Evolutionary conservation across 2,329 filamentous ascomycete genomes (phyloP), one percentile per base, ranked within the genome.

Genomic region (Curvularia verruculosa): DNA sequence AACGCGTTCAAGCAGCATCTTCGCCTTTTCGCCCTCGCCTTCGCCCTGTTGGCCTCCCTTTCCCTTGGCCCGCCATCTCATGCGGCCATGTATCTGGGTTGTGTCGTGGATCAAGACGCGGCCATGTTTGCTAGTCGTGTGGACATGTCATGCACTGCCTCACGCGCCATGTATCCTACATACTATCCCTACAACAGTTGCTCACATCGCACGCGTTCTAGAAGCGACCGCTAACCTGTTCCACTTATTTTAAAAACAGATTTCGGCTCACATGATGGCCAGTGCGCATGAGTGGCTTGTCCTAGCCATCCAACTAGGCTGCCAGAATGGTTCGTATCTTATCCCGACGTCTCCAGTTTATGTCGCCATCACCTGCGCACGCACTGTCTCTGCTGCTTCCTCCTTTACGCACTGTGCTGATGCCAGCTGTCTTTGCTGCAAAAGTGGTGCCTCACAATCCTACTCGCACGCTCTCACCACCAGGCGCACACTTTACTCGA

Each of bases 191-290:
- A 54, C 39, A 46, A 54, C 51, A 46, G 36, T 18, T 49, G 47
- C 40, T 47, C 29, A 41, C 36, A 57, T 43, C 29, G 41, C 41
- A 59, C 40, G 46, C 49, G 49, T 60, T 59, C 54, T 47, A 58
- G 54, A 62, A 64, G 59, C 63, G 52, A 59, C 59, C 50, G 61
- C 63, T 64, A 54, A 48, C 52, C 52, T 53, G 47, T 54, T 64
- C 48, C 60, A 59, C 54, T 58, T 26, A 44, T 45, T 52, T 55
- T 52, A 50, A 52, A 54, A 51, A 50, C 52, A 45, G 41, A 47
- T 29, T 47, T 41, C 37, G 52, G 61, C 56, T 52, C 63, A 59
- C 63, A 64, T 60, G 49, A 47, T 65, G 63, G 63, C 39, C 51
- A 59, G 56, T 60, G 63, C 63, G 59, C 34, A n/a, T 28, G 52